A percentile compares a stretch with the other conserved stretches of the same genome.
Conservation (phyloP, 2,329 filamentous ascomycete genomes). For the Raffaelea albimanens region DNA sequence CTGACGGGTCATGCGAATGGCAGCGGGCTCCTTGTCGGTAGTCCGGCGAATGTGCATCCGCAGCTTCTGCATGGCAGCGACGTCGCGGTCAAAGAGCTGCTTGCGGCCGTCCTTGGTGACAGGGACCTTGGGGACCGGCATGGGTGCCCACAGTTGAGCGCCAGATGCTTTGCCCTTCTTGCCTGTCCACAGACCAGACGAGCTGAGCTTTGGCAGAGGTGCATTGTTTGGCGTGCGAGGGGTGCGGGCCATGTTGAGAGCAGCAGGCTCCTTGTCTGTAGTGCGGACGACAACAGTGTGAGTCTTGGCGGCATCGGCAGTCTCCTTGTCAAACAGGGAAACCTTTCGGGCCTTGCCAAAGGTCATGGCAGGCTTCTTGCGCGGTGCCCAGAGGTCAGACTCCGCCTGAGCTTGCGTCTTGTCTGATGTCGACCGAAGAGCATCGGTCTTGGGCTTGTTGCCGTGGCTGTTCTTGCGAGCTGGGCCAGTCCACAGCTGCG, state of each 20-base stretch:
- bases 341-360: background rate
- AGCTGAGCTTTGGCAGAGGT: constrained; percentile 5
- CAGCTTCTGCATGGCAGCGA: constrained; percentile 5
- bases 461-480: background rate
- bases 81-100: constrained; percentile 10
- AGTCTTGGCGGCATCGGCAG: background rate
- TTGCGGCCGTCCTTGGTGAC: background rate
- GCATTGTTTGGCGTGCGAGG: background rate
- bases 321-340: constrained; percentile 7
- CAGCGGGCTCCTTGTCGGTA: constrained; percentile 15
- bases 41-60: constrained; percentile 8
- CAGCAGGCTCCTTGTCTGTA: constrained; percentile 4
- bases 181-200: constrained; percentile 4
- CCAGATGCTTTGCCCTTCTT: background rate
- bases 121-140: constrained; percentile 1
- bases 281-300: constrained; percentile 3
- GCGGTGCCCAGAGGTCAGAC: background rate
- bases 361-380: background rate
- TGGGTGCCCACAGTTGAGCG: constrained; percentile 5
- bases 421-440: background rate
- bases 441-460: background rate
- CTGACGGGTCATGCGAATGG: constrained; percentile 20
- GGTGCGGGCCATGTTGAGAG: constrained; percentile 6
- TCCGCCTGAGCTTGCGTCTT: background rate
- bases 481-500: background rate